Evolutionary conservation across 176 grass and related monocot genomes (phyloP).

Genomic region (Musa beccarii): DNA sequence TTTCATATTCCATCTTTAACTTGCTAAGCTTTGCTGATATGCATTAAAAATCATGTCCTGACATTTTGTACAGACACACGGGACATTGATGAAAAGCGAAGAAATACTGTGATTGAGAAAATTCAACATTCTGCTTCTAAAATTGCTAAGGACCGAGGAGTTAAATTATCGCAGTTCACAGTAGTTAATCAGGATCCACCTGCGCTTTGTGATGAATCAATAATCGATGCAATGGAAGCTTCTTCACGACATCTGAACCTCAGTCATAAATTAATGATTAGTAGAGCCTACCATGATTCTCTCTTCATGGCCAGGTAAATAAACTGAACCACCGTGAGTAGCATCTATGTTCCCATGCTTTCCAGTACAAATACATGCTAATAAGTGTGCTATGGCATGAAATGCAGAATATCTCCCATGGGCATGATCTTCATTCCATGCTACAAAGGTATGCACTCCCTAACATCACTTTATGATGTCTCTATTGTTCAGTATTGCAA

Average conservation of each 20-base stretch:
- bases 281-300: constrained; percentile 95
- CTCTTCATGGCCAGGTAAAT: constrained; percentile 95
- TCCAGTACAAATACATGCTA: neutral
- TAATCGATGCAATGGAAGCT: constrained; percentile 61
- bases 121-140: constrained; percentile 44
- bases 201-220: constrained; percentile 59
- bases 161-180: constrained; percentile 69
- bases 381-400: neutral
- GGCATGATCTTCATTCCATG: constrained; percentile 98
- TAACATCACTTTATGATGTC: neutral
- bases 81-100: constrained; percentile 82
- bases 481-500: neutral
- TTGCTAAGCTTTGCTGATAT: neutral
- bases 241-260: constrained; percentile 51
- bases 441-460: constrained; percentile 73
- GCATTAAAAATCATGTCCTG: neutral
- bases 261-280: constrained; percentile 72
- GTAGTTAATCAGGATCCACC: constrained; percentile 93
- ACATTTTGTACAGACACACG: constrained; percentile 45
- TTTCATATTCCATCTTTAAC: neutral
- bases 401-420: constrained; percentile 84
- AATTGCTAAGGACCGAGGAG: constrained; percentile 50
- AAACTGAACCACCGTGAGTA: neutral
- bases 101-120: constrained; percentile 77
- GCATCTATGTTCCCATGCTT: neutral